Evolutionary conservation across 2,329 filamentous ascomycete genomes (phyloP), one percentile per base, ranked within the genome.

Genomic region (Colletotrichum lupini): DNA sequence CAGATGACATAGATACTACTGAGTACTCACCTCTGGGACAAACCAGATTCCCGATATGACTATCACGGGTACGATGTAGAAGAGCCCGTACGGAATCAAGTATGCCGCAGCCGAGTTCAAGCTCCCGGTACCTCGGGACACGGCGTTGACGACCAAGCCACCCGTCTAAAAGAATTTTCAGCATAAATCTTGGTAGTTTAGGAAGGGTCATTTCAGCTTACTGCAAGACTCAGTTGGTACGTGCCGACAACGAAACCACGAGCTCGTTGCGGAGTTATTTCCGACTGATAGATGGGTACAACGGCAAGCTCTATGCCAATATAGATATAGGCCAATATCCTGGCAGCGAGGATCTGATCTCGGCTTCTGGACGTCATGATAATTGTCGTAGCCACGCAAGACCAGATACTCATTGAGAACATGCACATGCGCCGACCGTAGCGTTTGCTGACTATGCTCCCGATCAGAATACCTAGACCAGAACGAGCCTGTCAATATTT

Each of bases 231-330:
- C 5, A 82, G 69, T 56, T 83, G 81, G 68, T 83, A 84, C 0
- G 81, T 78, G 8, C 79, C 80, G 3, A 83, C 81, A 24, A 79
- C 77, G 22, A 82, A 76, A 0, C 82, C 82, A 32, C 82, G 79
- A 2, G 78, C 76, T 11, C 74, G 60, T 5, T 75, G 73, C 0
- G 81, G 81, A 1, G 78, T 77, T 32, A 82, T 76, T 74, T 83
- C 82, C 0, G 81, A 81, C 66, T 83, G 81, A 12, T 79, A 81
- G 0, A 80, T 77, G 0, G 83, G 83, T 0, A 83, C 80, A 3
- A 81, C 76, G 0, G 83, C 79, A 11, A 84, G 77, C 71, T 84
- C 83, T 79, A 83, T 84, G 16, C 82, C 83, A 37, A 84, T 77
- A 59, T 84, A 84, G 24, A 81, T 63, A 62, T 83, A 83, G 49